A percentile compares a stretch with the other conserved stretches of the same genome.
Evolutionary conservation across 148 eudicot genomes (phyloP).

Genomic region (Euryodendron excelsum): DNA sequence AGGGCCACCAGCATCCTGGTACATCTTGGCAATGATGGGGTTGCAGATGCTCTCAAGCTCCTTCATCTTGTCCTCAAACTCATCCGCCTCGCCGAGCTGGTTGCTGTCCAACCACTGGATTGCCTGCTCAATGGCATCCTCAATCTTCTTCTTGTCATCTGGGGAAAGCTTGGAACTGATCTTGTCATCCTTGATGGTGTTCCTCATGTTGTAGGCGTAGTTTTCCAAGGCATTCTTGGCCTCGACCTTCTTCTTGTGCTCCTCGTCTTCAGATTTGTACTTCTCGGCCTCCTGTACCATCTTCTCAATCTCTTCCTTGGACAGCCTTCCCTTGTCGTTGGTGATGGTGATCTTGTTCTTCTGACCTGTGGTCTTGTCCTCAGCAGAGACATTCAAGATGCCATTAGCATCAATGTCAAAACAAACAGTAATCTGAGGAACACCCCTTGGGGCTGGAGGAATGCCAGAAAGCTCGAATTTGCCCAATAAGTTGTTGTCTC

Average conservation of each 20-base stretch:
- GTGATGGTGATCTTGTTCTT: constrained; percentile 10
- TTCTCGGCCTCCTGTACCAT: not conserved
- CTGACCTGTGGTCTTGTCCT: constrained; percentile 5
- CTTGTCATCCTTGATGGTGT: not conserved
- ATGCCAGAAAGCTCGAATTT: not conserved
- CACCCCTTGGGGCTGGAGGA: not conserved
- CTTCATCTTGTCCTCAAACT: constrained; percentile 10
- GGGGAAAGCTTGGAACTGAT: constrained; percentile 1
- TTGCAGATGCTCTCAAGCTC: constrained; percentile 8
- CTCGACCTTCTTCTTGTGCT: constrained; percentile 1
- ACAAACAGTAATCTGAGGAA: not conserved
- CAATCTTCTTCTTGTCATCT: not conserved
- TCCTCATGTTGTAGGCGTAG: constrained; percentile 3
- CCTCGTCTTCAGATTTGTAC: not conserved
- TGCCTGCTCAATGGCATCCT: not conserved
- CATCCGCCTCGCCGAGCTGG: not conserved
- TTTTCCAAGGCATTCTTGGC: constrained; percentile 6
- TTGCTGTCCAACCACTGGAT: not conserved
- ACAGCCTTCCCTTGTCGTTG: not conserved
- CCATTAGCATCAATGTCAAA: not conserved
- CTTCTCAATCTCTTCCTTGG: not conserved
- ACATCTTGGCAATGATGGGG: not conserved
- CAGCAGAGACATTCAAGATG: not conserved
- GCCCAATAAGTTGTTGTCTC: not conserved
- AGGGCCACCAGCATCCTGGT: not conserved